Percentiles rank a stretch among this genome's conserved stretches.
Evolutionary conservation across 1,284 basidiomycete genomes (phyloP).

Genomic region (Rhodofomes roseus): DNA sequence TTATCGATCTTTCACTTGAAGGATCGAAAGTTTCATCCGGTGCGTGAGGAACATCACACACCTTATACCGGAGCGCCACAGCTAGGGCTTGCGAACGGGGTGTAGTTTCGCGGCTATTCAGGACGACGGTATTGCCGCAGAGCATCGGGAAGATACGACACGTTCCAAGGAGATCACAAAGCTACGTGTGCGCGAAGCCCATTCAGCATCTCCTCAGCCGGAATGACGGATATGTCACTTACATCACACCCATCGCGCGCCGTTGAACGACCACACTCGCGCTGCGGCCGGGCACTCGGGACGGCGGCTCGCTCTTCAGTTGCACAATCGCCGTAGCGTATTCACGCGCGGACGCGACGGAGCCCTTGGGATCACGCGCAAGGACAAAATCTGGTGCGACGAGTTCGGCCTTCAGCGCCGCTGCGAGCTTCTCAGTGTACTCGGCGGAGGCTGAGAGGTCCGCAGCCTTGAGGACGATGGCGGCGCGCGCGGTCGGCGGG

Average conservation of each 20-base stretch:
- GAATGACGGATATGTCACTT: slow-evolving; percentile 2
- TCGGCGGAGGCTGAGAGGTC: slow-evolving; percentile 39
- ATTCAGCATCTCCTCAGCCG: neutral
- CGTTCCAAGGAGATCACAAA: slow-evolving; percentile 36
- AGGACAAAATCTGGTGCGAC: slow-evolving; percentile 25
- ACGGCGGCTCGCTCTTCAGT: slow-evolving; percentile 29
- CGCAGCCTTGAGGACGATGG: slow-evolving; percentile 43
- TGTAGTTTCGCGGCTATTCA: slow-evolving; percentile 56
- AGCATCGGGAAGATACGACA: slow-evolving; percentile 52
- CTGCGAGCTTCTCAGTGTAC: slow-evolving; percentile 34
- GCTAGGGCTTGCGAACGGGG: slow-evolving; percentile 49
- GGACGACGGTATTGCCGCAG: slow-evolving; percentile 61
- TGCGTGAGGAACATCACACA: too few relatives aligned
- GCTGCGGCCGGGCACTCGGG: slow-evolving; percentile 23
- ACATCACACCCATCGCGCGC: slow-evolving; percentile 29
- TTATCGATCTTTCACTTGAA: too few relatives aligned
- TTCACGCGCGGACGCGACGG: slow-evolving; percentile 8
- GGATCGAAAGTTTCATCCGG: too few relatives aligned
- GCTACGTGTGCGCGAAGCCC: neutral
- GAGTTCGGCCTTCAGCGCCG: slow-evolving; percentile 37
- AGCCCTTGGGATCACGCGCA: slow-evolving; percentile 14
- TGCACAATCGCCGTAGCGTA: slow-evolving; percentile 18
- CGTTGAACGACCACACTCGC: slow-evolving; percentile 28
- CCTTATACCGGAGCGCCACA: slow-evolving; percentile 46
- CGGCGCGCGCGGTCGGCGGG: slow-evolving; percentile 31